Evolutionary conservation across 129 eudicot species (phyloP), one percentile per base, ranked within the genome.

Genomic region (Ambrosia trifida): DNA sequence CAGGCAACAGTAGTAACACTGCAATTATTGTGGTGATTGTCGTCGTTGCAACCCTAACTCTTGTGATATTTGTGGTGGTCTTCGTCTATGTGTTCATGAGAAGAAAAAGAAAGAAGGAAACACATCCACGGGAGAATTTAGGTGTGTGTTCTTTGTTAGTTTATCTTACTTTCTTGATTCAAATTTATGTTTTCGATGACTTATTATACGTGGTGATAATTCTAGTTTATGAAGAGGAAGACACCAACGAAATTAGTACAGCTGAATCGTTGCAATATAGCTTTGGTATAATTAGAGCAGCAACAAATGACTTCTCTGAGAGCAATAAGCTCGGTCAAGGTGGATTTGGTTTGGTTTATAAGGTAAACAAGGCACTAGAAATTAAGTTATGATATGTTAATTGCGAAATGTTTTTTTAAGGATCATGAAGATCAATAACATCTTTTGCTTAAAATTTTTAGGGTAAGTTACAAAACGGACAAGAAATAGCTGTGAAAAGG

Each of bases 311-410:
- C 57, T 83, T 79, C 58, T 79, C 81, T 1, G 66, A 64, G 11
- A 16, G 32, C 11, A 79, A 75, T 19, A 80, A 77, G 46, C 77
- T 80, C 38, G 85, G 88, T 3, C 45, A 77, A 24, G 89, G 89
- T 78, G 86, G 86, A 70, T 85, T 81, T 63, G 89, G 84, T 49
- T 62, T 47, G 24, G 84, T 85, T 36, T 85, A 81, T 72, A 81
- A 85, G 84, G 89, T 85, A 62, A 74, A 54, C 8, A 50, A 64
- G 4, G 13, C 17, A 54, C 36, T 43, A 35, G 12, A 40, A 7
- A 5, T 6, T 41, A 59, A 12, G 17, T 16, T 16, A 11, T 2
- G 8, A 40, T 24, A 66, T 18, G 40, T 66, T 11, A 28, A 30
- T 14, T 41, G 1, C 28, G 28, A 24, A 24, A 24, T 1, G n/a